Evolutionary conservation across 2,329 filamentous ascomycete species (phyloP), one percentile per base, ranked within the genome.

Genomic region (Metarhizium sp.): DNA sequence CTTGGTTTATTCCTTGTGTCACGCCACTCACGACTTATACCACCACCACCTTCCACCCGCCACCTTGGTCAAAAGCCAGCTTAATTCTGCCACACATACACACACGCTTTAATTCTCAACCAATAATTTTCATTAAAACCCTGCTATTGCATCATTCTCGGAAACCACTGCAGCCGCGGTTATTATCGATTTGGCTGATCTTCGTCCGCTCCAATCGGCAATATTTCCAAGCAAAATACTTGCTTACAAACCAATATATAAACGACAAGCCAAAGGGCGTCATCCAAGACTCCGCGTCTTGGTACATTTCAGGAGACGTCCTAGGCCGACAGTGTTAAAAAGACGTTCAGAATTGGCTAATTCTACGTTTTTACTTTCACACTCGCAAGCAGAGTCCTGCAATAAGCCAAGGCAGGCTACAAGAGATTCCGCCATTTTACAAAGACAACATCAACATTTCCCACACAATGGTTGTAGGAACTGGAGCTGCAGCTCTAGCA

Each of bases 391-490:
- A 7, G n/a, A 45, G 42, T 25, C n/a, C 11, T 45, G 18, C 42
- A 45, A 45, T 6, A 11, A n/a, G 6, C 16, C 3, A 20, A 18
- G 13, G 13, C 34, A n/a, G 3, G 10, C 10, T 11, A 13, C 16
- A 36, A 16, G n/a, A 50, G 32, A 8, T 43, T 11, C 29, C 32
- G 6, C 1, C 32, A 34, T 43, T 25, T 49, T 16, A 14, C 52
- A 48, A 30, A 11, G 34, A 29, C 45, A 36, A 40, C 14, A 40
- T 14, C 8, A 40, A 11, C 4, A 40, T 48, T 16, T 14, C n/a
- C 50, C 50, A 32, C 20, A 47, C 25, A 46, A 56, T 56, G 54
- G 49, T 32, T 18, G 36, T 25, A 13, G 54, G 46, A 29, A 56
- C 38, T 3, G 54, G 34, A 30, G 54, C 49, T 2, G 29, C 51